Base-by-base conservation (phyloP, 768 basidiomycete genomes). In the Tremella mesenterica region DNA sequence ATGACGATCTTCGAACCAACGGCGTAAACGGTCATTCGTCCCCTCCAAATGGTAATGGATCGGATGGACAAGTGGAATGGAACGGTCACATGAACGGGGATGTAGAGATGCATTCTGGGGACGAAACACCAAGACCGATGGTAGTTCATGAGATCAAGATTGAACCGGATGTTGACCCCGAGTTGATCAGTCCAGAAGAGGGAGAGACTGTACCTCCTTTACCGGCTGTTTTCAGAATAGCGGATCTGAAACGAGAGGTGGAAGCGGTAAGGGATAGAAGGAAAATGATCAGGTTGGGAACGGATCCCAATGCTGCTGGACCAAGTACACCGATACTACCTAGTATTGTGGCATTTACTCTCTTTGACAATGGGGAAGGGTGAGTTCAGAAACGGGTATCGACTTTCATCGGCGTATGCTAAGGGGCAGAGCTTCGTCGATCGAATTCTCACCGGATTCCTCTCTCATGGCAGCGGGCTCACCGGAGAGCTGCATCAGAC, bases 321-420 rank as follows among this genome's bases (percentile, higher is more conserved):
- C 44, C 44, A 33, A 55, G 56, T 21, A 20, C 55, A 4, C 41
- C 54, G 10, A 56, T 55, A 2, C 50, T 66, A 44, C 93, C 93
- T 2, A 96, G 92, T 62, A 83, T 97, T 50, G 95, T 93, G 61
- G 83, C 88, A 5, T 97, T 95, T 67, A 97, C 95, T 3, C 68
- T 99, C 36, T 92, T 95, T 70, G 91, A 97, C 64, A 83, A 86
- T 1, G 83, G 84, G n/a, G 93, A 97, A 76, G 88, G 89, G 93
- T 95, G 68, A 64, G 85, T 73, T 31, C 1, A 16, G 10, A 25
- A 8, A 20, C 10, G 8, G 8, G 8, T 7, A 29, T 28, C 3
- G 13, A 21, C 38, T 41, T 16, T 41, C 27, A 28, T 26, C 2
- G 33, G 16, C 8, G 34, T 54, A 62, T 39, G 57, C 41, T 43